Evolutionary conservation across 192 early-diverging fungal species (phyloP).

Genomic region (Phlyctochytrium planicorne): DNA sequence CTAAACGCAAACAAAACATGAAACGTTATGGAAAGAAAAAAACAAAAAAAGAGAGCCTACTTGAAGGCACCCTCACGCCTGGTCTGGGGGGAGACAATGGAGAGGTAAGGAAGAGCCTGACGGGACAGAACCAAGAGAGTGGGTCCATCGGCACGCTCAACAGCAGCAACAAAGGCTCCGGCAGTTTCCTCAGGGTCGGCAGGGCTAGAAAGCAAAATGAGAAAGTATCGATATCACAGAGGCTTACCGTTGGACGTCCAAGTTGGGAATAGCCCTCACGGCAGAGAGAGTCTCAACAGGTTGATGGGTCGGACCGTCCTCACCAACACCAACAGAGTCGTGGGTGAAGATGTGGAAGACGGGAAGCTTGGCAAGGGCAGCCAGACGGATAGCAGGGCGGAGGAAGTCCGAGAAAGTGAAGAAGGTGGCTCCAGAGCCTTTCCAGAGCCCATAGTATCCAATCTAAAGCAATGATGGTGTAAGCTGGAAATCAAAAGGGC

Average conservation of each 20-base stretch:
- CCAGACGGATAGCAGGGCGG: constrained; percentile 81
- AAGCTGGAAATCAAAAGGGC: constrained; percentile 30
- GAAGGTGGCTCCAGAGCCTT: constrained; percentile 62
- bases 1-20: not conserved
- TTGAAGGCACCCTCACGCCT: constrained; percentile 82
- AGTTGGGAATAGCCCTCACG: constrained; percentile 88
- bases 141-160: constrained; percentile 68
- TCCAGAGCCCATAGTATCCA: constrained; percentile 31
- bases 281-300: constrained; percentile 92
- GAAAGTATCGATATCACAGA: not conserved
- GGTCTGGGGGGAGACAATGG: constrained; percentile 77
- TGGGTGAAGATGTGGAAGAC: constrained; percentile 98
- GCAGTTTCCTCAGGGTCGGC: constrained; percentile 57
- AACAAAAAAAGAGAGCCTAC: not conserved
- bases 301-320: constrained; percentile 99
- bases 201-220: not conserved
- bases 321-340: constrained; percentile 97
- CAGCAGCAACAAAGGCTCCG: constrained; percentile 82
- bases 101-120: constrained; percentile 92
- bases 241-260: constrained; percentile 33
- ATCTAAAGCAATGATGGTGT: constrained; percentile 12
- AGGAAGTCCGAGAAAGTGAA: constrained; percentile 68
- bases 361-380: constrained; percentile 83
- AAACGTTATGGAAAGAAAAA: too few relatives aligned
- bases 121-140: constrained; percentile 85